Conservation (phyloP, 2,329 filamentous ascomycete species). For the Talaromyces sp. region DNA sequence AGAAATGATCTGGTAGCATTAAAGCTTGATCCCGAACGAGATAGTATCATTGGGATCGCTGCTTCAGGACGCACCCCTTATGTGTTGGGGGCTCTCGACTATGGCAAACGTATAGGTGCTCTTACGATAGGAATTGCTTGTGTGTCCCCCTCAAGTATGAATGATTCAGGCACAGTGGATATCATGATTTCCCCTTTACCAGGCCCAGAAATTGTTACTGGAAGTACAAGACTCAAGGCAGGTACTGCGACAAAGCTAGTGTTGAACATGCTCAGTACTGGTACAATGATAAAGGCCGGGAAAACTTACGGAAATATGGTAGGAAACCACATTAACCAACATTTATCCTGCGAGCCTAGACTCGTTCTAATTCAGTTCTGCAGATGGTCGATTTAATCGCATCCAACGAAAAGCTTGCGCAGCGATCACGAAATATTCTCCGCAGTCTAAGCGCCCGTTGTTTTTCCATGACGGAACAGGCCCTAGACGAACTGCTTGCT, state of each 20-base stretch:
- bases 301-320: conserved; percentile 42
- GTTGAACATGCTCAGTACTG: conserved; percentile 42
- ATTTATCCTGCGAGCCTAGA: background rate
- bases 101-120: conserved; percentile 31
- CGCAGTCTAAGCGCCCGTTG: conserved; percentile 20
- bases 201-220: conserved; percentile 42
- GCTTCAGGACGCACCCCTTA: conserved; percentile 42
- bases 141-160: conserved; percentile 30
- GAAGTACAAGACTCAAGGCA: conserved; percentile 43
- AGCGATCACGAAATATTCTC: conserved; percentile 31
- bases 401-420: conserved; percentile 35
- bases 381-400: conserved; percentile 35
- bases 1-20: conserved; percentile 26
- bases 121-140: conserved; percentile 37
- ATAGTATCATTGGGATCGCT: conserved; percentile 40
- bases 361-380: background rate
- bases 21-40: conserved; percentile 23
- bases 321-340: conserved; percentile 19
- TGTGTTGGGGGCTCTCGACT: conserved; percentile 33
- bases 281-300: conserved; percentile 37
- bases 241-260: conserved; percentile 44
- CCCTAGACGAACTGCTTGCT: conserved; percentile 24
- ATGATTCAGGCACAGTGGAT: conserved; percentile 21
- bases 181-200: conserved; percentile 35
- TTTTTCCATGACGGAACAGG: conserved; percentile 16